Base-by-base conservation (phyloP, 441 rosid genomes). In the Brassica hybrid region DNA sequence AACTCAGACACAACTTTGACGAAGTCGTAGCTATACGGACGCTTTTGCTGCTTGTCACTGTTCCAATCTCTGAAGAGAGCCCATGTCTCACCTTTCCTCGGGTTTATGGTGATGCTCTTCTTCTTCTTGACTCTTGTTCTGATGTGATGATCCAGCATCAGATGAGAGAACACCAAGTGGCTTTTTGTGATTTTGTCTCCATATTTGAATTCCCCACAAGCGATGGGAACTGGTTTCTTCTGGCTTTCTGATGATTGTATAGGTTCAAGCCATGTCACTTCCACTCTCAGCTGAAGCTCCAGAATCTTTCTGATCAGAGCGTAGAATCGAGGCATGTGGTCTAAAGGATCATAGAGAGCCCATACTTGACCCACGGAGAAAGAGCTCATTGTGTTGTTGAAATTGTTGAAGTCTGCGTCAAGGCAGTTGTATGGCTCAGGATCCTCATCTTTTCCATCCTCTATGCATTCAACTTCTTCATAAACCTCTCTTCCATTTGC, bases 71-170 rank as follows among this genome's bases (percentile, higher is more conserved):
- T 94, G 77, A 89, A 89, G 58, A 91, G 71, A 23, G 93, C 98
- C 94, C 97, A 92, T n/a, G 85, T 87, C 83, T 92, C 91, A 7
- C 98, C 96, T 69, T 80, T 78, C 60, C 77, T 82, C 10, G 98
- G 97, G 83, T 75, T 78, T 81, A 65, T 12, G 3, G 89, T 79
- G 63, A 25, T 80, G 6, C 82, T 59, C 63, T 75, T 77, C 68
- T 76, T 77, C 76, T 81, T 36, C 8, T 38, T 1, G 48, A 5
- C 48, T 10, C 12, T 9, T 43, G 14, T 12, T 23, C 76, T 84
- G 38, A 78, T 81, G 68, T 76, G 85, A 41, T 76, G 85, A 41
- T 41, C 9, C 72, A 89, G 7, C 71, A 89, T 63, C 82, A 58
- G 18, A 38, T 94, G 98, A 72, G 98, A 92, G 67, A 94, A 88